Conservation (phyloP, 345 rosid genomes). For the Geranium rotundifolium region DNA sequence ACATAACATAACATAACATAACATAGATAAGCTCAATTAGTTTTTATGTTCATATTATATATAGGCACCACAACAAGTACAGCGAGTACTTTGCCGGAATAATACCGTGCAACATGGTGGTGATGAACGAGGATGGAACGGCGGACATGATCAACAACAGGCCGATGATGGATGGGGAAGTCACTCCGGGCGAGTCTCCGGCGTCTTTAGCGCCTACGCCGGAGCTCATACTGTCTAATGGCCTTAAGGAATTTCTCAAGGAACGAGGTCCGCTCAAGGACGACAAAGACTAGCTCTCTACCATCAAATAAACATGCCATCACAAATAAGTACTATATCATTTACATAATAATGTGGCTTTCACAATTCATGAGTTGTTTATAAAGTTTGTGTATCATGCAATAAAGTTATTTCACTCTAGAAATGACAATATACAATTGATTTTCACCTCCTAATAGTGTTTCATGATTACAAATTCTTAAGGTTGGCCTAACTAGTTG, state of each 20-base stretch:
- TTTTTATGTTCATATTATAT: background rate
- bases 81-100: constrained; percentile 23
- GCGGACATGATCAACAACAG: constrained; percentile 26
- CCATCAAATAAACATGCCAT: too few relatives aligned
- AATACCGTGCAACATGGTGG: constrained; percentile 35
- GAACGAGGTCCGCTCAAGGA: background rate
- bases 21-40: background rate
- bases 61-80: constrained; percentile 29
- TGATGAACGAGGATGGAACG: constrained; percentile 30
- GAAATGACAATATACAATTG: too few relatives aligned
- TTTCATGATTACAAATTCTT: too few relatives aligned
- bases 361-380: too few relatives aligned
- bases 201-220: constrained; percentile 31
- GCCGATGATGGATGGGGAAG: constrained; percentile 13
- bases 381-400: too few relatives aligned
- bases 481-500: too few relatives aligned
- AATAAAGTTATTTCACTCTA: too few relatives aligned
- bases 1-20: background rate
- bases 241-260: constrained; percentile 11
- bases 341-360: too few relatives aligned
- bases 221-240: constrained; percentile 15
- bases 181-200: constrained; percentile 21
- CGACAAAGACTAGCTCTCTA: too few relatives aligned
- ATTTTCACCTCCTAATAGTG: too few relatives aligned
- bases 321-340: too few relatives aligned